These are phyloP conservation scores for Colletotrichum liaoningense DNA, from an alignment of 2,329 filamentous ascomycete species.

Conservation along the genomic window DNA sequence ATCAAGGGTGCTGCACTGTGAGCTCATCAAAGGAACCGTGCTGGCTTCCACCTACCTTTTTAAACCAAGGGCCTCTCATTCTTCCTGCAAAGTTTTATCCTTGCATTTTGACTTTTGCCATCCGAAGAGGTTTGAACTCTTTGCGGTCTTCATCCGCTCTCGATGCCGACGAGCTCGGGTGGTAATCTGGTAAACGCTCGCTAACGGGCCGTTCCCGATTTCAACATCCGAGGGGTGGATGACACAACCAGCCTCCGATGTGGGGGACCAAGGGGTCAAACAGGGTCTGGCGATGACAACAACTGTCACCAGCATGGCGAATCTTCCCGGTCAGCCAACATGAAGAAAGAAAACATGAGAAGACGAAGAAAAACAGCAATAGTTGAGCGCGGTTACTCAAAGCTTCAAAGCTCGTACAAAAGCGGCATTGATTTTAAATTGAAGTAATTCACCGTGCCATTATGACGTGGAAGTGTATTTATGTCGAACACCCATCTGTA, in stretches of 20 bases:
- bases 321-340: slow-evolving; percentile 1
- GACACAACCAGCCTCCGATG: slow-evolving; percentile 9
- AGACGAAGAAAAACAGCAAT: neutral
- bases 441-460: neutral
- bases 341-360: neutral
- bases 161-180: neutral
- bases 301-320: slow-evolving; percentile 17
- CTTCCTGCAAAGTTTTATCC: no score
- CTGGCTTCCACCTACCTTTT: neutral
- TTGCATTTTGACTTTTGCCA: neutral
- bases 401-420: no score
- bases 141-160: neutral
- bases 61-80: neutral
- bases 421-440: no score
- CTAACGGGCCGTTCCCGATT: slow-evolving; percentile 19
- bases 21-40: neutral
- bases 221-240: slow-evolving; percentile 25
- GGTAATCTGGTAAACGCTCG: neutral
- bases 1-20: neutral
- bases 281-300: slow-evolving; percentile 30
- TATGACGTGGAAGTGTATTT: neutral
- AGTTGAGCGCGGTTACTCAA: no score
- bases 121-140: neutral
- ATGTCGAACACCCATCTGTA: no score
- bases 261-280: neutral